phyloP scores from a whole-genome alignment of 768 basidiomycete genomes.

The Rhizopogon vesiculosus region DNA sequence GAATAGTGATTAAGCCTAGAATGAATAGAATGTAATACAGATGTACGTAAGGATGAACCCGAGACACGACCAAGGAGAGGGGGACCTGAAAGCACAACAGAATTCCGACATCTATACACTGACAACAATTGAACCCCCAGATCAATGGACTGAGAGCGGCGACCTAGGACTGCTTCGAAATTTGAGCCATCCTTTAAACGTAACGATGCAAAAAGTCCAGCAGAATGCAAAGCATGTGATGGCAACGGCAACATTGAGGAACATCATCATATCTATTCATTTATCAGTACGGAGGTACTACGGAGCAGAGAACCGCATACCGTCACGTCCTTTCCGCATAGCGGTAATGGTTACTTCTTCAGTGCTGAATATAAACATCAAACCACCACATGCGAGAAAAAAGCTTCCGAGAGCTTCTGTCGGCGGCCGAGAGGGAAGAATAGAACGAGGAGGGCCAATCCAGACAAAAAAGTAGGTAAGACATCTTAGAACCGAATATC shows the following conservation, averaged over 20 bases:
- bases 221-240: slow-evolving; percentile 83
- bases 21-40: background rate
- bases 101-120: background rate
- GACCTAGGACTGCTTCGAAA: slow-evolving; percentile 28
- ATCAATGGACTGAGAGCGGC: slow-evolving; percentile 8
- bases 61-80: background rate
- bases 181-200: slow-evolving; percentile 80
- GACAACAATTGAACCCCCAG: background rate
- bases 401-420: slow-evolving; percentile 89
- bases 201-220: slow-evolving; percentile 74
- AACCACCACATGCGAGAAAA: slow-evolving; percentile 82
- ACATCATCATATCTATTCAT: slow-evolving; percentile 78
- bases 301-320: slow-evolving; percentile 31
- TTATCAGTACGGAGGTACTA: background rate
- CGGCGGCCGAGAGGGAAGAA: slow-evolving; percentile 89
- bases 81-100: background rate
- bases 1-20: background rate
- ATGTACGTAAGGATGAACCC: background rate
- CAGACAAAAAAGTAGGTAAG: slow-evolving; percentile 95
- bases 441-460: slow-evolving; percentile 76
- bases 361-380: slow-evolving; percentile 85
- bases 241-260: slow-evolving; percentile 80
- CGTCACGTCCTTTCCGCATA: slow-evolving; percentile 87
- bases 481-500: slow-evolving; percentile 73
- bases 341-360: slow-evolving; percentile 89